These are phyloP conservation scores for Omphalotus guepiniiformis DNA, from an alignment of 768 basidiomycete genomes.

Conservation along the genomic window DNA sequence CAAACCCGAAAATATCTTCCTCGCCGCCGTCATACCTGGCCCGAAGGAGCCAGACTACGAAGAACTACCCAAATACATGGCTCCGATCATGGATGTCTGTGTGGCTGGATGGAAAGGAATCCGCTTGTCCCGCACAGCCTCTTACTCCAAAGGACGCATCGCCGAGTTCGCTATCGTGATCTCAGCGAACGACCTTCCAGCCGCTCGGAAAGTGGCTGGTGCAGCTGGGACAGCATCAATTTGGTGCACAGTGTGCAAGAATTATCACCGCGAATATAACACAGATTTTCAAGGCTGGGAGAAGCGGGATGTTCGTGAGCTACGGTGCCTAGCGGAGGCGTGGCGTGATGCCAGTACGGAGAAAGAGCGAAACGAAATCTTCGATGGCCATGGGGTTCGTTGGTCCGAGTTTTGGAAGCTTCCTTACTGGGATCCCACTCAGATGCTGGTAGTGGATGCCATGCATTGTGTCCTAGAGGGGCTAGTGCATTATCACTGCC, in stretches of 20 bases:
- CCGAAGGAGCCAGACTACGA: slow-evolving; percentile 17
- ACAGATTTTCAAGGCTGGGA: slow-evolving; percentile 16
- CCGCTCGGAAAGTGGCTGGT: slow-evolving; percentile 21
- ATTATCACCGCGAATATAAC: background rate
- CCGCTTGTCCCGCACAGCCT: slow-evolving; percentile 9
- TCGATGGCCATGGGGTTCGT: slow-evolving; percentile 14
- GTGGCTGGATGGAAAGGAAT: slow-evolving; percentile 22
- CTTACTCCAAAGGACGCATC: background rate
- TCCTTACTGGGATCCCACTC: slow-evolving; percentile 23
- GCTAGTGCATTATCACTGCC: slow-evolving; percentile 2
- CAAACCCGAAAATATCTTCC: slow-evolving; percentile 15
- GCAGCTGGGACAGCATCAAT: slow-evolving; percentile 13
- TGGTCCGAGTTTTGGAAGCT: slow-evolving; percentile 19
- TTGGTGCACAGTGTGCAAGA: slow-evolving; percentile 8
- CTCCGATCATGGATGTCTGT: slow-evolving; percentile 14
- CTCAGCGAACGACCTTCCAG: slow-evolving; percentile 24
- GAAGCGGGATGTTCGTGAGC: slow-evolving; percentile 6
- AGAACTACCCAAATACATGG: slow-evolving; percentile 8
- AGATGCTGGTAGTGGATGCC: slow-evolving; percentile 17
- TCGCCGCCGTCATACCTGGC: slow-evolving; percentile 22
- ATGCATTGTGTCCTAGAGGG: slow-evolving; percentile 25
- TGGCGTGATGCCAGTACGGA: slow-evolving; percentile 13
- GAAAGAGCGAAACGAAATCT: slow-evolving; percentile 3
- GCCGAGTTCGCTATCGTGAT: slow-evolving; percentile 13
- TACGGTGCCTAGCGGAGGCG: slow-evolving; percentile 7